Base-by-base conservation (phyloP, 345 rosid species). In the Arabidopsis suecica region DNA sequence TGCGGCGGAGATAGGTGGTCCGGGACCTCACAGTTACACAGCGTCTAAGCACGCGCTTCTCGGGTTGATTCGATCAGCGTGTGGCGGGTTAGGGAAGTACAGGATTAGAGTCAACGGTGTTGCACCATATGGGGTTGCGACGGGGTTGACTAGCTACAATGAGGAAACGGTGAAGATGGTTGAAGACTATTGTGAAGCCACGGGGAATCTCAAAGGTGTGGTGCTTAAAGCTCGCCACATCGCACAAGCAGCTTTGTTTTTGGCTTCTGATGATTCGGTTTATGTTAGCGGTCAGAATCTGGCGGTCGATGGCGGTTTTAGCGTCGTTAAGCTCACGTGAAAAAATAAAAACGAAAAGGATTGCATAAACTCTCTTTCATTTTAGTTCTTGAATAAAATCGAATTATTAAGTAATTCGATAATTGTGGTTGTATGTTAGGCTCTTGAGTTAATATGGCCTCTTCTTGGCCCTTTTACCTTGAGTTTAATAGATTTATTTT, bases 31-130 rank as follows among this genome's bases (percentile, higher is more conserved):
- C 41, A 86, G 86, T 13, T 93, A 93, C 47, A 86, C 93, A 0
- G 69, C 87, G 13, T 87, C 96, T 1, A 90, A 93, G 48, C 93
- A 90, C 41, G 95, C 87, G 1, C 66, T 88, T 2, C 72, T 87
- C 1, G 96, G 98, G 11, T 76, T 93, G 28, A 84, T 86, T n/a
- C 79, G 82, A 56, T 25, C 95, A 20, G 89, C 95, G 0, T 90
- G 93, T 16, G 76, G 89, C 8, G 96, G 84, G 81, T 77, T 93
- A 2, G 97, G 98, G 63, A 81, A 70, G 11, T 56, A 90, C 14
- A 95, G 96, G 80, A 90, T 93, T 50, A 80, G 96, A 72, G 98
- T 90, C 16, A 93, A 90, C 8, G 86, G 89, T 30, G 71, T 93
- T 0, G 84, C 98, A 8, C 96, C 98, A 0, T 93, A 65, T 38